Base-by-base conservation (phyloP, 1,284 basidiomycete genomes). In the Trichosporon coremiiforme region DNA sequence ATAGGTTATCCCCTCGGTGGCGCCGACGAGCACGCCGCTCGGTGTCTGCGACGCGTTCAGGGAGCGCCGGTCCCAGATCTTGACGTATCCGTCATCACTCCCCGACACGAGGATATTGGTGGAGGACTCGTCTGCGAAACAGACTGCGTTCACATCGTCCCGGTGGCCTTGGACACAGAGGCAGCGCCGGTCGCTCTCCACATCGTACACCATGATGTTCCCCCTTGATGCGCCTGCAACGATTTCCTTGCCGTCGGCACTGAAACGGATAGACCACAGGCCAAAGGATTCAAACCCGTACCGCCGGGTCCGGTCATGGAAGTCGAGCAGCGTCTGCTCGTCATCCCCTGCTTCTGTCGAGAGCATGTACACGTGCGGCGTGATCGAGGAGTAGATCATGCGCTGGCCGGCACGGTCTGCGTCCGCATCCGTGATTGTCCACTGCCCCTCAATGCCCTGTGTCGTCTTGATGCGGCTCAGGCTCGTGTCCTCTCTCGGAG, bases 21-120 rank as follows among this genome's bases (percentile, higher is more conserved):
- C 96, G 0, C 97, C 96, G 25, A 94, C 90, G 1, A 99, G 87
- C 0, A 95, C 91, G 31, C 96, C 96, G 0, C 94, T 94, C 1
- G 96, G 94, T 74, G 91, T 93, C 63, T 86, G 87, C 1, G 91
- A 91, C 4, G 87, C 85, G 31, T 60, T 60, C 10, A 99, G 84
- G 0, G 94, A 96, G 29, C 97, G 89, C 66, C 97, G 89, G 82
- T 99, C 96, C 94, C 96, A 99, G 69, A 99, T 90, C 87, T 98
- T 98, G 74, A 98, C 85, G 81, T 91, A 95, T 0, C 89, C 90
- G 80, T 99, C 96, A 79, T 99, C 96, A 0, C 93, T 94, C 0
- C 93, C 97, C 73, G 92, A 95, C 62, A 98, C 89, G 22, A 99
- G 88, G 53, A 99, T 89, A 79, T 99, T 98, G 22, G 94, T 94